These are phyloP conservation scores for Brassica napus DNA, from an alignment of 345 rosid genomes.

Conservation along the genomic window Da-Ae NC_063447.1:54334001-54334500, in stretches of 20 bases:
- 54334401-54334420: constrained; percentile 35
- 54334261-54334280: constrained; percentile 78
- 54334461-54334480: constrained; percentile 28
- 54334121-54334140: constrained; percentile 60
- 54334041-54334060: constrained; percentile 58
- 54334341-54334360: constrained; percentile 61
- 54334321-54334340: constrained; percentile 74
- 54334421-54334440: constrained; percentile 16
- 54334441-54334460: constrained; percentile 24
- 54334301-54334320: constrained; percentile 64
- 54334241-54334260: constrained; percentile 90
- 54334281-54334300: constrained; percentile 66
- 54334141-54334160: constrained; percentile 78
- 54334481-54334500: constrained; percentile 43
- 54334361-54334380: constrained; percentile 45
- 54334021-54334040: constrained; percentile 55
- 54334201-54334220: constrained; percentile 88
- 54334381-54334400: constrained; percentile 31
- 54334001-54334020: constrained; percentile 45
- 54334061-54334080: constrained; percentile 52
- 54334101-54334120: constrained; percentile 47
- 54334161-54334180: constrained; percentile 67
- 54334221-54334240: constrained; percentile 81
- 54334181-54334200: constrained; percentile 85
- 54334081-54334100: constrained; percentile 61